These are phyloP conservation scores for Vanrija sp. DNA, from an alignment of 1,284 basidiomycete species.

Conservation along the genomic window DNA sequence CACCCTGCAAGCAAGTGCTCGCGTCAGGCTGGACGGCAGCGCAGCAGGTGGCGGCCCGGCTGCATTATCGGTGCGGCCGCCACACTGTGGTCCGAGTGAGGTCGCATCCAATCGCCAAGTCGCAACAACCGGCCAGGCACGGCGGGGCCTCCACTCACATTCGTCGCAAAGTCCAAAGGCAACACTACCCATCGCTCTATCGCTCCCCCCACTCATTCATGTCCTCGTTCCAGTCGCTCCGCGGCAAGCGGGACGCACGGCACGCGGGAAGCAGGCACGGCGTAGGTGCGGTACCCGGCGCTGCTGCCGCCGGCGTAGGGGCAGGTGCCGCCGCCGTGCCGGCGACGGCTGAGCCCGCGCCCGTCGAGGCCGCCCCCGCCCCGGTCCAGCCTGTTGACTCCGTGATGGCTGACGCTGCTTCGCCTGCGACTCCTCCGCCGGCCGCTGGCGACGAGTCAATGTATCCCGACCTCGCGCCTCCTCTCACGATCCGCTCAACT, in stretches of 20 bases:
- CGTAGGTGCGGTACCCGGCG: background rate
- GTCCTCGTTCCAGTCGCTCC: constrained; percentile 13
- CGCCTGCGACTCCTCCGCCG: too few species aligned
- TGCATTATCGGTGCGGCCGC: too few species aligned
- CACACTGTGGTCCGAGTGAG: too few species aligned
- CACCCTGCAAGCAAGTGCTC: too few species aligned
- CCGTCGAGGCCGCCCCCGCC: background rate
- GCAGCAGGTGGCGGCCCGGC: too few species aligned
- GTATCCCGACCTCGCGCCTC: constrained; percentile 10
- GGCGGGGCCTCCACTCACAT: too few species aligned
- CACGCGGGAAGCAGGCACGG: background rate
- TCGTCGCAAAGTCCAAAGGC: too few species aligned
- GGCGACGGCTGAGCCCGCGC: background rate
- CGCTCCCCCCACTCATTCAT: background rate
- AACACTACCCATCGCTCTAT: background rate
- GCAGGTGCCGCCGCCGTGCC: background rate
- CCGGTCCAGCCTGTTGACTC: background rate
- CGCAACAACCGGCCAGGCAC: too few species aligned
- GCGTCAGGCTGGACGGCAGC: too few species aligned
- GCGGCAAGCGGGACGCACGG: constrained; percentile 3
- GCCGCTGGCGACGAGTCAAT: background rate
- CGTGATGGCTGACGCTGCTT: background rate
- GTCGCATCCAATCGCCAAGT: too few species aligned
- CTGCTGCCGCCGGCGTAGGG: background rate
- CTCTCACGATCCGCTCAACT: constrained; percentile 22